Evolutionary conservation across 192 early-diverging fungal species (phyloP).

Genomic region (Haplosporangium gracile): DNA sequence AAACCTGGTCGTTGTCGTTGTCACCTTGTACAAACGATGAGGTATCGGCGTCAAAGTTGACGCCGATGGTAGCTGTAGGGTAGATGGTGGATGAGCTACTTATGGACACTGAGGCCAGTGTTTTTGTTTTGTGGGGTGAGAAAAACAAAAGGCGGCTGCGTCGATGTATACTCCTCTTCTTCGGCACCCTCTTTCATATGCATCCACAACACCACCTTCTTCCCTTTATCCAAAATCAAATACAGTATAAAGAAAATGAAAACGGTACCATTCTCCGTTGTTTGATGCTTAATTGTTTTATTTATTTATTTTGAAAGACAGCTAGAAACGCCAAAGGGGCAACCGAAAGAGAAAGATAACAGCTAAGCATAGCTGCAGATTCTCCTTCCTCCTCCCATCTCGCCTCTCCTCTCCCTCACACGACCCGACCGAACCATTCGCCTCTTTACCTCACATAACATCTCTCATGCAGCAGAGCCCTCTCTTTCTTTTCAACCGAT

Average conservation of each 20-base stretch:
- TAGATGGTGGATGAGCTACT: not conserved
- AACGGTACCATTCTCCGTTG: not conserved
- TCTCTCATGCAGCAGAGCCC: constrained; percentile 1
- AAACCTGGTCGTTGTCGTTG: not conserved
- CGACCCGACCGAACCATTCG: not conserved
- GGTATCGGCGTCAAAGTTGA: not conserved
- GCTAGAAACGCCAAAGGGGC: not conserved
- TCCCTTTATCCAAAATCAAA: not conserved
- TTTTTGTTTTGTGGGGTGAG: not conserved
- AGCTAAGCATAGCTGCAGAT: not conserved
- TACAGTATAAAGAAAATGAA: not conserved
- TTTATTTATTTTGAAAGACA: not conserved
- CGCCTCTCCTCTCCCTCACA: not conserved
- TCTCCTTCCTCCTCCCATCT: not conserved
- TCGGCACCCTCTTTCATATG: no score
- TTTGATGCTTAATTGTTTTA: not conserved
- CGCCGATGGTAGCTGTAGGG: not conserved
- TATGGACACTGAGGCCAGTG: not conserved
- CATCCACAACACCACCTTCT: no score
- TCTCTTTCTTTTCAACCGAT: not conserved
- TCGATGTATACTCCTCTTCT: not conserved
- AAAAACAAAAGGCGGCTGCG: not conserved
- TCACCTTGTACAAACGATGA: not conserved
- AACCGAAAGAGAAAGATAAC: not conserved
- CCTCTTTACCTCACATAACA: not conserved